A percentile compares a stretch with the other conserved stretches of the same genome.
Conservation (phyloP, 371 early-diverging fungal genomes). For the Mucor indicus region DNA sequence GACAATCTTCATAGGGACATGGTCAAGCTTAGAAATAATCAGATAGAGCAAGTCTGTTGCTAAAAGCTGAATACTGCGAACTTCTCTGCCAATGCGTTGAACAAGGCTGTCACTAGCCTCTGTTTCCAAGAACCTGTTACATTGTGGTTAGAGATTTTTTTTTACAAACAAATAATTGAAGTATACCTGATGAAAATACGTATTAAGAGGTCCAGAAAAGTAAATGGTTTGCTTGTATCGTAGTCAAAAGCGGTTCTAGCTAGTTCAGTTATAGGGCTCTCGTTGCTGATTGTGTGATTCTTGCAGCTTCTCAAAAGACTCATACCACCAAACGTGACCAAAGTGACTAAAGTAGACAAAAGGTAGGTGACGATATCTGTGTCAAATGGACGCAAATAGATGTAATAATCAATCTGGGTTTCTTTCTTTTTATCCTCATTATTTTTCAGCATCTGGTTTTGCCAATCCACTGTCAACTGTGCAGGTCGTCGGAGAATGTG, state of each 20-base stretch:
- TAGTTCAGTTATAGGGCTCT: conserved; percentile 14
- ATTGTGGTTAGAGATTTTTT: background rate
- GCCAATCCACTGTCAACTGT: conserved; percentile 42
- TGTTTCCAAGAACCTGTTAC: conserved; percentile 36
- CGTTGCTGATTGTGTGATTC: conserved; percentile 24
- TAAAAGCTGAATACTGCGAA: conserved; percentile 56
- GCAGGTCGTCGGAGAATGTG: conserved; percentile 42
- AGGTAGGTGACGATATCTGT: conserved; percentile 66
- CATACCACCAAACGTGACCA: conserved; percentile 57
- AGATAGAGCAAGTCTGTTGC: conserved; percentile 62
- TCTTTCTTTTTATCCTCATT: conserved; percentile 10
- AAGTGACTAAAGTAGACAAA: conserved; percentile 51
- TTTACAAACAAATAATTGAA: too few species aligned
- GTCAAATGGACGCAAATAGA: conserved; percentile 65
- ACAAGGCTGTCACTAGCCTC: conserved; percentile 28
- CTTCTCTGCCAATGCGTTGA: background rate
- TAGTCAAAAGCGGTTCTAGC: conserved; percentile 19
- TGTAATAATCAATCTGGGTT: conserved; percentile 26
- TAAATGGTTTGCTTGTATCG: background rate
- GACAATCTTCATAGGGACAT: conserved; percentile 49
- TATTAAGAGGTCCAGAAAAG: conserved; percentile 17
- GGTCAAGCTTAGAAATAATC: conserved; percentile 56
- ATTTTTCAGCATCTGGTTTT: conserved; percentile 33
- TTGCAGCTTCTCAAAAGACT: conserved; percentile 56
- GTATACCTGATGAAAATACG: conserved; percentile 11